These are phyloP conservation scores for Podaxis sp. DNA, from an alignment of 768 basidiomycete species.

Conservation along the genomic window DNA sequence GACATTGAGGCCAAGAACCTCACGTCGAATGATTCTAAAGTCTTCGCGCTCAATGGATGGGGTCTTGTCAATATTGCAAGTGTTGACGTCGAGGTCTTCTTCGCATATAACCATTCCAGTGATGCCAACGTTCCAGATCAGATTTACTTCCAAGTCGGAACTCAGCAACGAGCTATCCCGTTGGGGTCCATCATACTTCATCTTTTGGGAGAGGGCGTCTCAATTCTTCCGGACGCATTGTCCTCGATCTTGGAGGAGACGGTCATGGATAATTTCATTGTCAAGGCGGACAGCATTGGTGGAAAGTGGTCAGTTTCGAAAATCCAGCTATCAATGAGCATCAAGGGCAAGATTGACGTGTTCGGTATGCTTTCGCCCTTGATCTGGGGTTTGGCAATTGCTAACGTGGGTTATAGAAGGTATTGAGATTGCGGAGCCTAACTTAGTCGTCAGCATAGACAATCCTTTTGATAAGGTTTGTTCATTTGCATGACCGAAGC, in stretches of 20 bases:
- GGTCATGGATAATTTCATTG: neutral
- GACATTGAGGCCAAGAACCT: neutral
- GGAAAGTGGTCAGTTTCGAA: neutral
- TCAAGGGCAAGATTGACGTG: neutral
- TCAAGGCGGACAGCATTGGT: neutral
- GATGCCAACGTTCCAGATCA: neutral
- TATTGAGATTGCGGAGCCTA: neutral
- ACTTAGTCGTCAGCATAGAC: neutral
- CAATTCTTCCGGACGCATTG: neutral
- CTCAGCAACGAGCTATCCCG: neutral
- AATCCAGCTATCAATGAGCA: neutral
- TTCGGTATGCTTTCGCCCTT: neutral
- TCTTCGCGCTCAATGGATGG: neutral
- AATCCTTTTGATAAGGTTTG: neutral
- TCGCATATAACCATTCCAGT: neutral
- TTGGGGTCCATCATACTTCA: neutral
- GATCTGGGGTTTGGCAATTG: neutral
- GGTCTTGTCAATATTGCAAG: neutral
- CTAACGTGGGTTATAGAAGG: neutral
- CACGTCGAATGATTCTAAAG: neutral
- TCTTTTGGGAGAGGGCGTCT: neutral
- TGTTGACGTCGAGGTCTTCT: neutral
- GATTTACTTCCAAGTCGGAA: neutral
- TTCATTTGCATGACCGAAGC: neutral
- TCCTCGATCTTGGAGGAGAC: neutral